Percentiles rank a stretch among this genome's conserved stretches.
Evolutionary conservation across 345 rosid genomes (phyloP).

Genomic region (Clarkia xantiana): DNA sequence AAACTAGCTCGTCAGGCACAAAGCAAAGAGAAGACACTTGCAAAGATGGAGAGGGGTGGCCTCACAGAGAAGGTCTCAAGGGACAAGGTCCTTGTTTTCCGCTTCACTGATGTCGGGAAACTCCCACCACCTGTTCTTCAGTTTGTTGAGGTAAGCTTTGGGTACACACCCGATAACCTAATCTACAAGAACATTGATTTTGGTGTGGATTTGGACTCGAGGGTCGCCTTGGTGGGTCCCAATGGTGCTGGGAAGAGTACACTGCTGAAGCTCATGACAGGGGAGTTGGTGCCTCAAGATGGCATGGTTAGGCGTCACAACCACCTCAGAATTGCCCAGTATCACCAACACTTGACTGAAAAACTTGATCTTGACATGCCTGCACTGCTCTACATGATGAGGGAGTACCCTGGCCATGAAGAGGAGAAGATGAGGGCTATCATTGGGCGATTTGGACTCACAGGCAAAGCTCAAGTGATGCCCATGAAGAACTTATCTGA

Average conservation of each 20-base stretch:
- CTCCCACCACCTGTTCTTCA: constrained; percentile 98
- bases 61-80: constrained; percentile 72
- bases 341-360: constrained; percentile 90
- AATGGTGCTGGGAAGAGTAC: constrained; percentile 99
- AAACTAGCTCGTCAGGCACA: constrained; percentile 98
- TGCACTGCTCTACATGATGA: constrained; percentile 76
- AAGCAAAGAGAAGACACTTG: constrained; percentile 96
- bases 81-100: constrained; percentile 75
- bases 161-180: constrained; percentile 74
- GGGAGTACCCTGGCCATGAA: constrained; percentile 82
- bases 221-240: constrained; percentile 91
- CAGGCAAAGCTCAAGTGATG: constrained; percentile 97
- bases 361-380: constrained; percentile 76
- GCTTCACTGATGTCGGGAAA: constrained; percentile 87
- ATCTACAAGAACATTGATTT: constrained; percentile 81
- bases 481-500: constrained; percentile 96
- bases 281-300: constrained; percentile 67
- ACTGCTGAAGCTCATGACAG: constrained; percentile 93
- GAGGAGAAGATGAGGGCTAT: constrained; percentile 96
- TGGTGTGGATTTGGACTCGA: constrained; percentile 92
- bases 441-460: constrained; percentile 72
- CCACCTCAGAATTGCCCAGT: constrained; percentile 88
- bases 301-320: constrained; percentile 99
- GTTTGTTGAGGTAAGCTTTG: constrained; percentile 88
- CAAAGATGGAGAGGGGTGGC: constrained; percentile 99